Percentiles rank a stretch among this genome's conserved stretches.
Evolutionary conservation across 345 rosid species (phyloP).

Genomic region (Arabis hirsuta): DNA sequence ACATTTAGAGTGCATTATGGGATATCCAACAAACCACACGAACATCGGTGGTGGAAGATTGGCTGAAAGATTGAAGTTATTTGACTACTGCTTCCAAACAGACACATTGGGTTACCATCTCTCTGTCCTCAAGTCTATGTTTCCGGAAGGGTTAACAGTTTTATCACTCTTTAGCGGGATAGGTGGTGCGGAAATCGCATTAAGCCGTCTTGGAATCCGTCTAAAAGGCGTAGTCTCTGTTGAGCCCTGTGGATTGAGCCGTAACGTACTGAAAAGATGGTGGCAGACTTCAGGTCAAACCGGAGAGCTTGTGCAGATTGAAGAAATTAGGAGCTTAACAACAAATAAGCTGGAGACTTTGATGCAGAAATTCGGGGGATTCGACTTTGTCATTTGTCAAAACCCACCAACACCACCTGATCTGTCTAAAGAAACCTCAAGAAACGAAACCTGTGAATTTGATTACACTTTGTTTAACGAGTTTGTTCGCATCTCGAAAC

Average conservation of each 20-base stretch:
- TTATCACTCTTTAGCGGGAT: slow-evolving; percentile 77
- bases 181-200: slow-evolving; percentile 76
- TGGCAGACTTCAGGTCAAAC: slow-evolving; percentile 71
- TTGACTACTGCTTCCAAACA: slow-evolving; percentile 72
- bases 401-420: slow-evolving; percentile 53
- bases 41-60: slow-evolving; percentile 46
- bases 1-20: slow-evolving; percentile 70
- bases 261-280: slow-evolving; percentile 70
- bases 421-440: slow-evolving; percentile 35
- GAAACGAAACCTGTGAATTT: slow-evolving; percentile 40
- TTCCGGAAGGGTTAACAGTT: slow-evolving; percentile 72
- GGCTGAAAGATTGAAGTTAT: slow-evolving; percentile 58
- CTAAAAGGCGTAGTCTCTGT: slow-evolving; percentile 74
- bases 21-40: slow-evolving; percentile 78
- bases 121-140: slow-evolving; percentile 71
- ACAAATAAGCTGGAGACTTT: slow-evolving; percentile 58
- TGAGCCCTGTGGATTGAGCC: slow-evolving; percentile 62
- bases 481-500: slow-evolving; percentile 72
- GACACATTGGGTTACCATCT: slow-evolving; percentile 87
- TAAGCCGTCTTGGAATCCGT: slow-evolving; percentile 70
- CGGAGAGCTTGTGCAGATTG: slow-evolving; percentile 80
- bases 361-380: slow-evolving; percentile 56
- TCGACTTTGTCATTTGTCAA: slow-evolving; percentile 79
- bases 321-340: slow-evolving; percentile 62
- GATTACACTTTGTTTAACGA: slow-evolving; percentile 71